phyloP scores from a whole-genome alignment of 2,329 filamentous ascomycete genomes.

The Colletotrichum higginsianum region DNA sequence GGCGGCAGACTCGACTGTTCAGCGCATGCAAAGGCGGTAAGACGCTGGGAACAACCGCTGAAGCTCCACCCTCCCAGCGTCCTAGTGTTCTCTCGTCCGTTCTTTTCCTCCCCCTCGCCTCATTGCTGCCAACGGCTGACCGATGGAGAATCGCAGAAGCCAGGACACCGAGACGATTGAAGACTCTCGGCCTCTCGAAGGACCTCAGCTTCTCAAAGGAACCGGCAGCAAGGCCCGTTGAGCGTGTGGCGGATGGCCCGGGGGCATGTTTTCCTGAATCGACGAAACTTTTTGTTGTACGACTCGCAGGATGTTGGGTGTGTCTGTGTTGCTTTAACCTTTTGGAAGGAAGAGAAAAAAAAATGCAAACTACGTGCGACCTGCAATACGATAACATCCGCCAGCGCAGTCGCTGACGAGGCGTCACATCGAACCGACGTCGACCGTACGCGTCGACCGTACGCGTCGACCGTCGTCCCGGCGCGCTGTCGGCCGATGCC shows the following conservation, averaged over 20 bases:
- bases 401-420: constrained; percentile 2
- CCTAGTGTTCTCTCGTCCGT: constrained; percentile 14
- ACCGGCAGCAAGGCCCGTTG: background rate
- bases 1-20: background rate
- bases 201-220: too few species aligned
- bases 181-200: background rate
- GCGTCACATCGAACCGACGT: background rate
- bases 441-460: background rate
- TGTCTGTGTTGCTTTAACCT: constrained; percentile 8
- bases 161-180: background rate
- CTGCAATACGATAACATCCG: background rate
- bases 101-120: constrained; percentile 3
- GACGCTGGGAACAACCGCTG: background rate
- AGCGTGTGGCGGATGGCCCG: background rate
- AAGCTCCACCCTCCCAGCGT: background rate
- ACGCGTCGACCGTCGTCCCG: background rate
- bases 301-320: background rate
- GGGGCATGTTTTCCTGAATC: background rate
- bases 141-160: background rate
- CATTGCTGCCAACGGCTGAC: background rate
- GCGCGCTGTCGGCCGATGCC: constrained; percentile 10
- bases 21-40: background rate
- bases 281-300: constrained; percentile 15
- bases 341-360: background rate
- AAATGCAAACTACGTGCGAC: too few species aligned